Base-by-base conservation (phyloP, 345 rosid genomes). In the Ceriops decandra region DNA sequence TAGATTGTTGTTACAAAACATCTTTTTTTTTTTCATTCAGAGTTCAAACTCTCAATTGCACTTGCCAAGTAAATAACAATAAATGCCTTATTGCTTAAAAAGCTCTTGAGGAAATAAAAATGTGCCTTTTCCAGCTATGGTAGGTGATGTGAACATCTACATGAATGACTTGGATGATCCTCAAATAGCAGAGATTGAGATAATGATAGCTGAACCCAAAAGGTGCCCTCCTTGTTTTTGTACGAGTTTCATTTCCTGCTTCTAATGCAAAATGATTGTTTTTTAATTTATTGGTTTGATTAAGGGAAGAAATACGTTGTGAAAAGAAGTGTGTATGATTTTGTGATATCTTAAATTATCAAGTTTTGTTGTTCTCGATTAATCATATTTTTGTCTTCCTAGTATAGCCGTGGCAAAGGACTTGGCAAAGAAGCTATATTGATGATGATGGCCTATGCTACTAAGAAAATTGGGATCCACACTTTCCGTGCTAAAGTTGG, bases 341-440 rank as follows among this genome's bases (percentile, higher is more conserved):
- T 33, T 33, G 8, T 33, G 36, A 33, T 33, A 33, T 7, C 36
- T 33, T 33, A 10, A 42, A 3, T 3, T 42, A 15, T 60, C 28
- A 54, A 6, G 36, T 68, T 62, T 65, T 27, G 19, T 2, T 70
- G 58, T 70, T 72, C 35, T 78, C 69, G 72, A 62, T 4, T 67
- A 38, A 62, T 33, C 36, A 7, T 33, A 27, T 68, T 64, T 74
- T 72, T 26, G 36, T 72, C 59, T 79, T 81, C 87, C 80, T 86
- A 85, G 88, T 81, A 68, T 82, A 90, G 99, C 82, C 96, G 88
- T 66, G 95, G 96, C 71, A 91, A 91, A 83, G 96, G 98, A 74
- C 77, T 95, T 46, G 93, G 95, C 67, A 90, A 95, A 85, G 99
- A 86, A 80, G 73, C 97, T 42, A 90, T 90, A 35, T 66, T 87